Evolutionary conservation across 768 basidiomycete genomes (phyloP).

Genomic region (Suillus occidentalis): DNA sequence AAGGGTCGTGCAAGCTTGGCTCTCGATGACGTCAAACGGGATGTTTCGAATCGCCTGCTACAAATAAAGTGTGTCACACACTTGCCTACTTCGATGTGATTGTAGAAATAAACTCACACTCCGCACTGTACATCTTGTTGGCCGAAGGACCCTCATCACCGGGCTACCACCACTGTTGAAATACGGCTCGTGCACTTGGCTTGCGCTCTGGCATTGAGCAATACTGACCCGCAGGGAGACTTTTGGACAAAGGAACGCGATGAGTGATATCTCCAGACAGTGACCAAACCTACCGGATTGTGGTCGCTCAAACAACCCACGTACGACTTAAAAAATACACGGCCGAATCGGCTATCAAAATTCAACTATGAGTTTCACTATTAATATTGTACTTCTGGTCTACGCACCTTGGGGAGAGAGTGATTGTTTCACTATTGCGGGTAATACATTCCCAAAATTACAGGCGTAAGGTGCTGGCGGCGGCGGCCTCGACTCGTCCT

Average conservation of each 20-base stretch:
- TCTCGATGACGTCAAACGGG: background rate
- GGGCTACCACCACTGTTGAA: background rate
- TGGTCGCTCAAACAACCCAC: background rate
- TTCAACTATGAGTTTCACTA: background rate
- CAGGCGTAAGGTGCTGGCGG: background rate
- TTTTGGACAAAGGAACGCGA: background rate
- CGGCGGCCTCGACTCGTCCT: background rate
- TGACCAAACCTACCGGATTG: background rate
- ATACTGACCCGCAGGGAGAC: background rate
- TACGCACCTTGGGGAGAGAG: background rate
- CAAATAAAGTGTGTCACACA: background rate
- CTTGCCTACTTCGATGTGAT: background rate
- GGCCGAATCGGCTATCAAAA: background rate
- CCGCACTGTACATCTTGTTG: background rate
- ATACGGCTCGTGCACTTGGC: background rate
- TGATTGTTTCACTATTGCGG: background rate
- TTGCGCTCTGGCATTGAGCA: background rate
- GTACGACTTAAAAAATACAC: background rate
- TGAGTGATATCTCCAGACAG: background rate
- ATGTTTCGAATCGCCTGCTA: background rate
- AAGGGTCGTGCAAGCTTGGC: background rate
- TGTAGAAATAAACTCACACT: background rate
- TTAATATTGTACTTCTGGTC: background rate
- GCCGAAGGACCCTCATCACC: too few species aligned
- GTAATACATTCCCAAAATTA: background rate